Conservation (phyloP, 306 rosid genomes). For the Casuarina equisetifolia region DNA sequence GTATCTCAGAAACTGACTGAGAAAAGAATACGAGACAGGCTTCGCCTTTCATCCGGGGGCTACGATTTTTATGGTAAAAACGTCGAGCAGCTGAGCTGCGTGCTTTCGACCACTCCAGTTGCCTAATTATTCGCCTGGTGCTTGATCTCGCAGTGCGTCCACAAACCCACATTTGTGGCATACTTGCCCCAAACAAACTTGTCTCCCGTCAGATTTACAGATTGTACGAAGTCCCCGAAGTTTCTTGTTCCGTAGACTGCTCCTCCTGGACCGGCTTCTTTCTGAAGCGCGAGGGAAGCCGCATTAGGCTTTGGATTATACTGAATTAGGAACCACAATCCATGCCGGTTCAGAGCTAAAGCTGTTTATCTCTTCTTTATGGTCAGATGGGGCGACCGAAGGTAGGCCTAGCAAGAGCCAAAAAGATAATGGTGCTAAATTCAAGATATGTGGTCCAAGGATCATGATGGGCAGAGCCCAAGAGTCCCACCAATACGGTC, state of each 20-base stretch:
- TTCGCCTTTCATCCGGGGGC: not conserved
- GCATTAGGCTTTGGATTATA: too few relatives aligned
- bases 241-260: not conserved
- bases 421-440: conserved; percentile 11
- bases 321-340: too few relatives aligned
- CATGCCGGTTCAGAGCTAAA: not conserved
- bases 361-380: too few relatives aligned
- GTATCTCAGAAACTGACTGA: not conserved
- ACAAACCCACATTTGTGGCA: not conserved
- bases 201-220: not conserved
- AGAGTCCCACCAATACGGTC: not conserved
- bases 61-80: not conserved
- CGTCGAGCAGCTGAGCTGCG: not conserved
- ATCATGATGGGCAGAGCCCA: not conserved
- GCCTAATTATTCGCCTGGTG: too few relatives aligned
- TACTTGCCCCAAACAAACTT: not conserved
- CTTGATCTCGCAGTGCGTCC: not conserved
- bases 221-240: not conserved
- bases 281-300: too few relatives aligned
- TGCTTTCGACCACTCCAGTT: not conserved
- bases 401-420: conserved; percentile 3
- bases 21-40: not conserved
- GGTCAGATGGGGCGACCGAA: not conserved
- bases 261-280: too few relatives aligned
- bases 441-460: conserved; percentile 12